phyloP scores from a whole-genome alignment of 2,329 filamentous ascomycete species.

The Bipolaris gigantea region DNA sequence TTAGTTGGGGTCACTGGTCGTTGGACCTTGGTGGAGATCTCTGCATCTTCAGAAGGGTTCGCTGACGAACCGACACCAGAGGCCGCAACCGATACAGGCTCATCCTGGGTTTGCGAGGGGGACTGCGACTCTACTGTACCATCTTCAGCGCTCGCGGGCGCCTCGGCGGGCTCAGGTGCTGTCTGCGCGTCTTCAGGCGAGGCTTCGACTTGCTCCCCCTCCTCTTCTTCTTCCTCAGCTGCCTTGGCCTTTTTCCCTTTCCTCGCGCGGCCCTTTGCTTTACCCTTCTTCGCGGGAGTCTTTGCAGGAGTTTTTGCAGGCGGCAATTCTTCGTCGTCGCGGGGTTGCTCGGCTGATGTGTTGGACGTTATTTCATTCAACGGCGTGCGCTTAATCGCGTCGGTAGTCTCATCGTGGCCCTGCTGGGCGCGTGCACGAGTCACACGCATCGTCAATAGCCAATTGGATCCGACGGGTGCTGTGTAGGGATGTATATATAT shows the following conservation, averaged over 20 bases:
- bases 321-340: slow-evolving; percentile 8
- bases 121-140: slow-evolving; percentile 23
- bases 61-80: slow-evolving; percentile 5
- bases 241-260: slow-evolving; percentile 32
- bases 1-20: slow-evolving; percentile 30
- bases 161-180: slow-evolving; percentile 22
- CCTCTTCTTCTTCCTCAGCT: slow-evolving; percentile 26
- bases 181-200: slow-evolving; percentile 27
- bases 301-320: slow-evolving; percentile 36
- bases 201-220: slow-evolving; percentile 17
- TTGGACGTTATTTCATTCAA: slow-evolving; percentile 48
- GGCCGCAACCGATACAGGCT: slow-evolving; percentile 3
- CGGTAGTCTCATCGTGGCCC: slow-evolving; percentile 42
- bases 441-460: slow-evolving; percentile 43
- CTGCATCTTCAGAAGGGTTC: slow-evolving; percentile 27
- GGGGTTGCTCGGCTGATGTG: slow-evolving; percentile 22
- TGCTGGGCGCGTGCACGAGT: slow-evolving; percentile 50
- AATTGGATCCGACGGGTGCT: not conserved
- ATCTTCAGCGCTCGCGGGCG: slow-evolving; percentile 24
- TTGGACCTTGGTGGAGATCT: slow-evolving; percentile 25
- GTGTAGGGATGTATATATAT: slow-evolving; percentile 4
- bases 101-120: slow-evolving; percentile 19
- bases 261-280: slow-evolving; percentile 26
- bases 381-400: slow-evolving; percentile 42
- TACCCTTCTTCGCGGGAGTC: slow-evolving; percentile 38